Conservation (phyloP, 352 stramenopile genomes). For the Phytopythium aichiense region DNA sequence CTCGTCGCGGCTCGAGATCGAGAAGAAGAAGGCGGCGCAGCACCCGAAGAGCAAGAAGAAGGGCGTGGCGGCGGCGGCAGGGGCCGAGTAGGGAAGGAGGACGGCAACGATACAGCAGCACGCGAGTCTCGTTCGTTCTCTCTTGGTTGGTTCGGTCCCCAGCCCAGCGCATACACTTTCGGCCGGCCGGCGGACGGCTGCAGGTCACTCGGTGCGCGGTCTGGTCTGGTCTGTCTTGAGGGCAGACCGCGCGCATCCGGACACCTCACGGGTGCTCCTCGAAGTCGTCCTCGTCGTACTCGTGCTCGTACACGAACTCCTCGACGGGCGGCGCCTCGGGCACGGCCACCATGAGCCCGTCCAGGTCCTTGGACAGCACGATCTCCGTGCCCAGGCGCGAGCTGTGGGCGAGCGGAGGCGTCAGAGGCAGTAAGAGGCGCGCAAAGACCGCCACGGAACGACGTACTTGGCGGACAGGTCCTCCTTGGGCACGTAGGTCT, state of each 20-base stretch:
- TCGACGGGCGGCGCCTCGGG: constrained; percentile 80
- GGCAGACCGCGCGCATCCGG: neutral
- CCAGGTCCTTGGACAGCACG: constrained; percentile 78
- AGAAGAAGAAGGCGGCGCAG: constrained; percentile 52
- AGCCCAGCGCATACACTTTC: neutral
- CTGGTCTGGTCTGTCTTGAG: neutral
- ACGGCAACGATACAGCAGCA: neutral
- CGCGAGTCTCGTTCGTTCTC: neutral
- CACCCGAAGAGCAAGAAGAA: constrained; percentile 43
- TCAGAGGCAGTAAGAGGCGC: neutral
- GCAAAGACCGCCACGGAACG: neutral
- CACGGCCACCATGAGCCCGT: constrained; percentile 86
- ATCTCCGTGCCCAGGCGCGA: constrained; percentile 86
- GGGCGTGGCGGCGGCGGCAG: neutral
- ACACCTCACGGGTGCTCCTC: constrained; percentile 39
- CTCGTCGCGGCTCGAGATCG: constrained; percentile 47
- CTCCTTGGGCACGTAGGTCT: constrained; percentile 69
- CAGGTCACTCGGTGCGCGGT: neutral
- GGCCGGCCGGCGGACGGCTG: neutral
- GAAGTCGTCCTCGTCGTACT: constrained; percentile 83
- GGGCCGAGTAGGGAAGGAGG: neutral
- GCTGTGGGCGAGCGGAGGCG: constrained; percentile 22
- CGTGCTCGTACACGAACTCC: constrained; percentile 80
- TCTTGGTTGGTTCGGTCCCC: constrained; percentile 3
- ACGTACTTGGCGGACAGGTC: constrained; percentile 80